phyloP scores from a whole-genome alignment of 2,329 filamentous ascomycete genomes.

The Zymoseptoria pseudotritici region DNA sequence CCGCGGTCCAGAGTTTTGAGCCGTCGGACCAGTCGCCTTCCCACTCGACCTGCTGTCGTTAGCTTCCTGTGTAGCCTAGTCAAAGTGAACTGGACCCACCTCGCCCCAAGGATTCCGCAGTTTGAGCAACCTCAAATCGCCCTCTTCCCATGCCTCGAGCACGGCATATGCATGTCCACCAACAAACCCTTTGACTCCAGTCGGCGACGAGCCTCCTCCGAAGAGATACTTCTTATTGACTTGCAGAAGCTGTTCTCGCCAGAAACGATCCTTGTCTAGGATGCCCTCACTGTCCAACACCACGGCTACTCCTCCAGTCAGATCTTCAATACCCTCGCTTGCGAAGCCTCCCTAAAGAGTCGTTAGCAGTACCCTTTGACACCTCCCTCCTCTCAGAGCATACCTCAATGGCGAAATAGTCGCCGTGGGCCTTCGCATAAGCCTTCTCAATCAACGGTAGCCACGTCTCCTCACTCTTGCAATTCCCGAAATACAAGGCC shows the following conservation, averaged over 20 bases:
- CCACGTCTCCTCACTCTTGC: constrained; percentile 74
- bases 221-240: constrained; percentile 76
- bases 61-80: background rate
- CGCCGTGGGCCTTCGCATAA: constrained; percentile 76
- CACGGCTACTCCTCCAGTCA: constrained; percentile 58
- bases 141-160: constrained; percentile 40
- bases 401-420: constrained; percentile 62
- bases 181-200: constrained; percentile 45
- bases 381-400: constrained; percentile 47
- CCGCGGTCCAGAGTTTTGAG: constrained; percentile 74
- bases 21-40: constrained; percentile 76
- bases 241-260: constrained; percentile 70
- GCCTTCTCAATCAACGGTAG: constrained; percentile 73
- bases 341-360: constrained; percentile 68
- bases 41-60: constrained; percentile 51
- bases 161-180: constrained; percentile 57
- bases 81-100: constrained; percentile 27
- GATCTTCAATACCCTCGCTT: constrained; percentile 52
- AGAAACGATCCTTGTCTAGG: constrained; percentile 72
- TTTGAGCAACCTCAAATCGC: constrained; percentile 41
- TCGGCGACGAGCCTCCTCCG: constrained; percentile 49
- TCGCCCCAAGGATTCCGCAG: constrained; percentile 72
- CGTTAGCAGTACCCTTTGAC: background rate
- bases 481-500: constrained; percentile 71
- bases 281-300: constrained; percentile 64